Evolutionary conservation across 2,329 filamentous ascomycete genomes (phyloP), one percentile per base, ranked within the genome.

Genomic region (Claviceps capensis): DNA sequence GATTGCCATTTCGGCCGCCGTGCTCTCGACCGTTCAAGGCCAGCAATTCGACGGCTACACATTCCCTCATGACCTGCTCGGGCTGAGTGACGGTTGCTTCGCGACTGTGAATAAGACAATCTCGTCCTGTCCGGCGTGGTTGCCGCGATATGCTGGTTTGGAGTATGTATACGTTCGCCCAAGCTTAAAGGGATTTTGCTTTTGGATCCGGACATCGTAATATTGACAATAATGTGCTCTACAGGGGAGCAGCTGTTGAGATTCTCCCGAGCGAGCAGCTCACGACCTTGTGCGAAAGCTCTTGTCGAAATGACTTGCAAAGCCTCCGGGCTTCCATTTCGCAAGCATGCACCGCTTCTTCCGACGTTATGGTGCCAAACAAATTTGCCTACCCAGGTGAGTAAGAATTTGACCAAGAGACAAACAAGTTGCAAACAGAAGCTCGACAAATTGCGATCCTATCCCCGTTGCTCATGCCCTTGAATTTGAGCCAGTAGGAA

Each of bases 201-300:
- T 30, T 11, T 30, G 26, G 8, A 30, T 30, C 8, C 26, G 8
- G 11, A 4, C 26, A 34, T 5, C 14, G 17, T 5, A 8, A 46
- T 46, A 34, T 13, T 46, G 16, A 46, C 44, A 34, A 46, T 1
- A n/a, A 13, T 22, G 7, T 9, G 8, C 9, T 5, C 9, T 7
- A 5, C 5, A 46, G 48, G 48, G 48, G 19, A 42, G 48, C 36
- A 17, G 13, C 13, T 19, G 48, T 49, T 42, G 36, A 49, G 22
- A 49, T 49, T 26, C 48, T 49, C 22, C 38, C 48, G 6, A 30
- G 6, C 36, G 48, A 49, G 48, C 48, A 49, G 48, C 44, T 46
- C 17, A 17, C 23, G 1, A 30, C 40, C 6, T 19, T 50, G 38
- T 50, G 48, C 41, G 41, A 50, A 41, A 50, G 48, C 41, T 44